phyloP scores from a whole-genome alignment of 2,329 filamentous ascomycete species.

The Xylaria sp. region DNA sequence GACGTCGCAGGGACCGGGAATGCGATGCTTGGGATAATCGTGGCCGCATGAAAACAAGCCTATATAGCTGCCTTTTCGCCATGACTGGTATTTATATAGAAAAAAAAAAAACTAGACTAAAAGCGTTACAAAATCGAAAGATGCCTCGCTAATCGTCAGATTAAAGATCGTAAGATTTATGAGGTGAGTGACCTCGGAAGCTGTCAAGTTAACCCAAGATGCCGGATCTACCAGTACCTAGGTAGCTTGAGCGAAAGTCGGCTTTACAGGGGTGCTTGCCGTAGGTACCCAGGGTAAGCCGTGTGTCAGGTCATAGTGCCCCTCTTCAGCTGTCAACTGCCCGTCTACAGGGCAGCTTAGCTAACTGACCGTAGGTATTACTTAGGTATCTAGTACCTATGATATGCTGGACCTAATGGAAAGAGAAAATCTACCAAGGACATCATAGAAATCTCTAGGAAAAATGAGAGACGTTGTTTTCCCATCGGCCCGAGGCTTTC shows the following conservation, averaged over 20 bases:
- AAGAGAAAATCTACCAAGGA: too few species aligned
- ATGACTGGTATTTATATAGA: slow-evolving; percentile 36
- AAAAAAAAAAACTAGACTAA: background rate
- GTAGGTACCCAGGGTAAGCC: background rate
- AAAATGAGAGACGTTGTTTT: too few species aligned
- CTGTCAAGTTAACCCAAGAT: background rate
- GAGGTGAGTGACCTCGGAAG: slow-evolving; percentile 24
- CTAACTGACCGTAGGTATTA: background rate
- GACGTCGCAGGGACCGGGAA: slow-evolving; percentile 38
- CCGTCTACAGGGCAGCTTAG: background rate
- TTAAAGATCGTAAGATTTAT: slow-evolving; percentile 36
- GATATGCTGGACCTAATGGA: too few species aligned
- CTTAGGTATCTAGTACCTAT: too few species aligned
- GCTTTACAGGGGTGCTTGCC: background rate
- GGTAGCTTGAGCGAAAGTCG: slow-evolving; percentile 16
- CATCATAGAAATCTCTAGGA: too few species aligned
- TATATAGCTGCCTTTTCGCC: slow-evolving; percentile 44
- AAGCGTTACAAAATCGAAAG: slow-evolving; percentile 23
- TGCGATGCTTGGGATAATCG: slow-evolving; percentile 35
- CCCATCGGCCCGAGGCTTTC: too few species aligned
- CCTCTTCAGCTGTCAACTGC: slow-evolving; percentile 21
- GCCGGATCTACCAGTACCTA: background rate
- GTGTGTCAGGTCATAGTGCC: slow-evolving; percentile 17
- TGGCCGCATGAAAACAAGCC: slow-evolving; percentile 41
- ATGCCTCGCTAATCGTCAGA: slow-evolving; percentile 32